These are phyloP conservation scores for Penicillium ochrochloron DNA, from an alignment of 495 filamentous ascomycete genomes.

Conservation along the genomic window DNA sequence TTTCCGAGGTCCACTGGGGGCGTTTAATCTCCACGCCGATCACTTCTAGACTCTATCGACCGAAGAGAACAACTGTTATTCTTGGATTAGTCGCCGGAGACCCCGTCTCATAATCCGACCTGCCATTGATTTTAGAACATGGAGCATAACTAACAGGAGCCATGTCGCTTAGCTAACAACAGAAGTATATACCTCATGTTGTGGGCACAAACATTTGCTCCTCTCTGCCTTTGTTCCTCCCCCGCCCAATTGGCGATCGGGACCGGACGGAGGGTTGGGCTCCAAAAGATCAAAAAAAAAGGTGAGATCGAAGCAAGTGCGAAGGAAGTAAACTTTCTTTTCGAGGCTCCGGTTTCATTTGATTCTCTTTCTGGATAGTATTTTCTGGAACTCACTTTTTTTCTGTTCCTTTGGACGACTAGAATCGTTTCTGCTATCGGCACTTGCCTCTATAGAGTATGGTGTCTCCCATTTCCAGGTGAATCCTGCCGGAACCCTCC, in stretches of 20 bases:
- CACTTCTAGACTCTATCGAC: conserved; percentile 16
- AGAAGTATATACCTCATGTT: conserved; percentile 12
- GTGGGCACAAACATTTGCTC: conserved; percentile 18
- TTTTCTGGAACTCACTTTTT: not conserved
- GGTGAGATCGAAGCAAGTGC: not conserved
- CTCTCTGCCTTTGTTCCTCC: not conserved
- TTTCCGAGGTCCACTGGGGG: conserved; percentile 17
- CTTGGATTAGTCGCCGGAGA: not conserved
- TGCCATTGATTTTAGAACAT: not conserved
- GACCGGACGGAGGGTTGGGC: conserved; percentile 14
- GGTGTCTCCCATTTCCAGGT: not conserved
- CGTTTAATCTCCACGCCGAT: conserved; percentile 7
- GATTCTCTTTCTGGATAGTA: not conserved
- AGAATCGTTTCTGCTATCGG: not conserved
- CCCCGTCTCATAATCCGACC: conserved; percentile 17
- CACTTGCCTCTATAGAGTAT: conserved; percentile 12
- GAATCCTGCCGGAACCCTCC: conserved; percentile 6
- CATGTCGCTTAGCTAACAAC: not conserved
- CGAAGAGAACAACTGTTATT: not conserved
- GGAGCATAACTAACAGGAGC: not conserved
- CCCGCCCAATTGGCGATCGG: conserved; percentile 1
- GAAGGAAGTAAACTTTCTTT: not conserved
- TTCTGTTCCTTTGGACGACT: not conserved
- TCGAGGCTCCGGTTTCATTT: conserved; percentile 3
- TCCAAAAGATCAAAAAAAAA: not conserved